phyloP scores from a whole-genome alignment of 345 rosid genomes.

The Rhodomyrtus tomentosa region DNA sequence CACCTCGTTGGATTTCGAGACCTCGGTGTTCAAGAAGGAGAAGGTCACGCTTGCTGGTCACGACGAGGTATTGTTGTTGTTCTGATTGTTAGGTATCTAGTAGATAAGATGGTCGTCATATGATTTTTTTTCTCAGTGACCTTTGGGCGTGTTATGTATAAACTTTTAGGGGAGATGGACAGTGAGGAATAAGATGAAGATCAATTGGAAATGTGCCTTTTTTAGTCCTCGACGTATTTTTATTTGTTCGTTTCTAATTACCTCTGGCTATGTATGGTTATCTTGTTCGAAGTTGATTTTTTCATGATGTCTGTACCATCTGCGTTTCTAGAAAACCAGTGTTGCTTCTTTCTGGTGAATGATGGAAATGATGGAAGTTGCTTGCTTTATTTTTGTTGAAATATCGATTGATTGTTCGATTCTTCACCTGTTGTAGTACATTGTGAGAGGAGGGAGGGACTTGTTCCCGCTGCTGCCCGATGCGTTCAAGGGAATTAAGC shows the following conservation, averaged over 20 bases:
- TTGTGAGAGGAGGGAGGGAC: constrained; percentile 96
- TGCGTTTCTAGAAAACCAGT: neutral
- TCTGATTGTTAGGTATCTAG: neutral
- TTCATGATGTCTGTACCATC: neutral
- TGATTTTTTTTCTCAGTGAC: neutral
- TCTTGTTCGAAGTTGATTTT: neutral
- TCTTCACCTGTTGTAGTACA: constrained; percentile 32
- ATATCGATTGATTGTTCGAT: neutral
- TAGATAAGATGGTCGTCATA: neutral
- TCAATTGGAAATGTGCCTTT: neutral
- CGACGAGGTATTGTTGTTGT: constrained; percentile 38
- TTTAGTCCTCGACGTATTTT: neutral
- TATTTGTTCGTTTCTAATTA: too few relatives aligned
- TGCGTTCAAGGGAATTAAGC: constrained; percentile 83
- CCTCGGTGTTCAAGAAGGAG: constrained; percentile 76
- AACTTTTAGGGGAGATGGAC: neutral
- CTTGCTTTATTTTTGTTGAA: neutral
- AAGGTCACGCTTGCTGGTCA: constrained; percentile 65
- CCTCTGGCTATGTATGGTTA: neutral
- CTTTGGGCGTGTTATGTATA: neutral
- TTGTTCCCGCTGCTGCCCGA: constrained; percentile 73
- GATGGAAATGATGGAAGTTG: neutral
- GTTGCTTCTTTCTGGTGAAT: neutral
- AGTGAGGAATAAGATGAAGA: neutral
- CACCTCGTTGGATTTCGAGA: constrained; percentile 45